Base-by-base conservation (phyloP, 345 rosid genomes). In the Gossypium stocksii region DNA sequence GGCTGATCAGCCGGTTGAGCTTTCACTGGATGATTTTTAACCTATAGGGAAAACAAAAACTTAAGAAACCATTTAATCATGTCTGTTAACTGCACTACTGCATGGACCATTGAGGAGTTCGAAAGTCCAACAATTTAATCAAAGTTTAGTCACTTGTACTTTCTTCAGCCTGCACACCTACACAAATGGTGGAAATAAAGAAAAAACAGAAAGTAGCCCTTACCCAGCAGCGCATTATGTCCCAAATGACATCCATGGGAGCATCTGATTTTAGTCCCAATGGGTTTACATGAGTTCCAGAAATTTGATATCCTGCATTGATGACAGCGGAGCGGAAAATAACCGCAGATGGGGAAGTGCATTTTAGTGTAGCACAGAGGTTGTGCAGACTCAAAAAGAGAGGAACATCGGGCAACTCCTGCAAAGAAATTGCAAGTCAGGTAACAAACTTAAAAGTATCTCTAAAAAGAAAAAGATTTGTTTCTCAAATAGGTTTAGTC, bases 151-250 rank as follows among this genome's bases (percentile, higher is more conserved):
- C 12, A 16, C 11, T 51, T 60, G 7, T 14, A 25, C 8, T 2
- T 52, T 44, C 29, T 66, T 16, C 12, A 20, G 13, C 44, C 34
- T 72, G 17, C 11, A 29, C 17, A 16, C 14, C 25, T 10, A 56
- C 15, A 57, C 23, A 48, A 72, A 16, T 62, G 20, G 45, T 14
- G 23, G 19, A 53, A 52, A 41, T 20, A 17, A 27, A 49, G 46
- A 20, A 45, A 49, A n/a, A 74, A 44, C 29, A 58, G 43, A 73
- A 73, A 27, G 70, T 11, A 78, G 66, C 74, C 68, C 61, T 85
- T 88, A 95, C 99, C 97, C 99, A 96, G 87, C 97, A 90, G 57
- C 99, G 97, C 99, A 96, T 93, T 66, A 93, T 96, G 83, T 96
- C 98, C 97, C 99, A 96, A 69, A 96, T 90, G 73, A 93, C 89